phyloP scores from a whole-genome alignment of 148 eudicot genomes.

The Camellia sinensis region DNA sequence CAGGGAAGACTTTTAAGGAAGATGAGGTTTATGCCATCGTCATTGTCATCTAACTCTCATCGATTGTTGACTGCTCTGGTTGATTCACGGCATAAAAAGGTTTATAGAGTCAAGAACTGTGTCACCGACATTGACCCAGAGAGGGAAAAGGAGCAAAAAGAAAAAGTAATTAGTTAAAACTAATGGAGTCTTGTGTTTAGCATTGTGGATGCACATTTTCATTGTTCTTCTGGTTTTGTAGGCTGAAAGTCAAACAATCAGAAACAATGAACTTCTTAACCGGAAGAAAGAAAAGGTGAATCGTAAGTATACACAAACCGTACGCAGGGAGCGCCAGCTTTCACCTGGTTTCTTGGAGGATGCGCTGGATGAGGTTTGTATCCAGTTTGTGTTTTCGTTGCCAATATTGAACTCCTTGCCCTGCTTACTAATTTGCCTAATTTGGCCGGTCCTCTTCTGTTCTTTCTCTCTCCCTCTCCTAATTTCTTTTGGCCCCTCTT shows the following conservation, averaged over 20 bases:
- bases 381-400: not conserved
- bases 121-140: constrained; percentile 97
- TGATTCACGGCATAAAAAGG: constrained; percentile 92
- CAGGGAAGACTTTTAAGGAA: constrained; percentile 81
- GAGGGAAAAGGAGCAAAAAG: constrained; percentile 94
- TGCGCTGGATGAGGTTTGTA: constrained; percentile 74
- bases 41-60: constrained; percentile 89
- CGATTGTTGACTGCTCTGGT: constrained; percentile 88
- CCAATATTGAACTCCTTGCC: not conserved
- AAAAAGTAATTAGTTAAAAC: constrained; percentile 48
- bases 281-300: constrained; percentile 87
- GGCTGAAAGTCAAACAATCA: constrained; percentile 90
- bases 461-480: too few species aligned
- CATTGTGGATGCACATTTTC: constrained; percentile 7
- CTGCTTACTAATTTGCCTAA: not conserved
- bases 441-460: too few species aligned
- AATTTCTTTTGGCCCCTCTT: too few species aligned
- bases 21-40: constrained; percentile 98
- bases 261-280: constrained; percentile 69
- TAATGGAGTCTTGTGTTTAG: not conserved
- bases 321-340: constrained; percentile 84
- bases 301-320: constrained; percentile 70
- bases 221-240: constrained; percentile 27
- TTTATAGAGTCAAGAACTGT: constrained; percentile 85
- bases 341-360: constrained; percentile 98